phyloP scores from a whole-genome alignment of 2,329 filamentous ascomycete genomes.

The Leptographium galeiforme region DNA sequence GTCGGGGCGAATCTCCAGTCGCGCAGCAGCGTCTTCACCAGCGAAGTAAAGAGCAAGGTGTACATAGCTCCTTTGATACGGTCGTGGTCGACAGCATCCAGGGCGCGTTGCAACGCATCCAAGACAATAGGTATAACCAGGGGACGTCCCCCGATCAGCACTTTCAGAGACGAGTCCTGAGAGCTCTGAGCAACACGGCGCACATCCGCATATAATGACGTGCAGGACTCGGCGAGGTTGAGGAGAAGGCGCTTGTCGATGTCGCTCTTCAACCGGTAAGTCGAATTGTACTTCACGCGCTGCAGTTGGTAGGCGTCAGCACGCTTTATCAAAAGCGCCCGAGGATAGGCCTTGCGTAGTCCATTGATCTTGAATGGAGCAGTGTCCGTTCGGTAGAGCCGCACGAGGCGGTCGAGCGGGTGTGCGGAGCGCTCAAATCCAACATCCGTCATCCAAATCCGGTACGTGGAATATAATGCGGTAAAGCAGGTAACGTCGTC shows the following conservation, averaged over 20 bases:
- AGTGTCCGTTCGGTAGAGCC: constrained; percentile 75
- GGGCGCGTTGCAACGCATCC: constrained; percentile 60
- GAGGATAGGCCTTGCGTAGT: constrained; percentile 79
- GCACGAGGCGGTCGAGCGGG: constrained; percentile 73
- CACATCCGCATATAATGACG: constrained; percentile 89
- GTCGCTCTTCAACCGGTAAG: constrained; percentile 76
- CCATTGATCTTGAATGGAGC: constrained; percentile 91
- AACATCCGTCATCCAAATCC: constrained; percentile 95
- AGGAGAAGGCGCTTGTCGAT: constrained; percentile 74
- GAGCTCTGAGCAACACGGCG: constrained; percentile 86
- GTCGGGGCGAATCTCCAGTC: constrained; percentile 93
- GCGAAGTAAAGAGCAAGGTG: constrained; percentile 74
- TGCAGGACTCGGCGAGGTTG: constrained; percentile 78
- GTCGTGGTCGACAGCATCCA: constrained; percentile 71
- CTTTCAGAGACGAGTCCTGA: constrained; percentile 85
- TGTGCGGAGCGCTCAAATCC: constrained; percentile 93
- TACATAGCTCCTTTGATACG: constrained; percentile 93
- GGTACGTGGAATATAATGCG: constrained; percentile 78
- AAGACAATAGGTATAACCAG: constrained; percentile 84
- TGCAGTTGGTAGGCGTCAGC: constrained; percentile 92
- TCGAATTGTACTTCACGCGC: constrained; percentile 85
- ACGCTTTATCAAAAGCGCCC: constrained; percentile 80
- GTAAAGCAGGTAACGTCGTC: constrained; percentile 96
- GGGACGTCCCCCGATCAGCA: constrained; percentile 73
- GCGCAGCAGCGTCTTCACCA: constrained; percentile 74